Evolutionary conservation across 2,329 filamentous ascomycete species (phyloP), one percentile per base, ranked within the genome.

Genomic region (Microdochium trichocladiopsis): DNA sequence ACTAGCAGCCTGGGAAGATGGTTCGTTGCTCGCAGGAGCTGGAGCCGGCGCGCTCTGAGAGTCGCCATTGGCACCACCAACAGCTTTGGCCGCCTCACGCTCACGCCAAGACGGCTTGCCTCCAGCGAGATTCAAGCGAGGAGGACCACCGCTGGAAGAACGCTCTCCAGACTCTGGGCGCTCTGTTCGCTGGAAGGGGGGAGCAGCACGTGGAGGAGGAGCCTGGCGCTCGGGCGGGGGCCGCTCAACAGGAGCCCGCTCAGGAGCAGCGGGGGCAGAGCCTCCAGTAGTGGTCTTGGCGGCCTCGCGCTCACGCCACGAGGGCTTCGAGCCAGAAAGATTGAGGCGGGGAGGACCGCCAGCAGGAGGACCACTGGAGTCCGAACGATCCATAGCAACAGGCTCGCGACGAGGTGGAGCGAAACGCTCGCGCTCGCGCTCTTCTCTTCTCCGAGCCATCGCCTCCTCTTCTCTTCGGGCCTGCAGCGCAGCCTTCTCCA

Each of bases 381-480:
- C 77, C 48, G 70, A 67, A 23, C 69, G 68, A 54, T 73, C 72
- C 57, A 70, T 63, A 9, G 65, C 58, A 24, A 62, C 51, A 47
- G 53, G 56, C 23, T 63, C 63, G 25, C 68, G 67, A 45, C 65
- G 51, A 18, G 58, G 50, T 4, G 57, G 48, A n/a, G 47, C 56
- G 33, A 14, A 60, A 63, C 25, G 64, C 66, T 64, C 47, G 55
- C 60, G 51, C 57, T 64, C 66, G 60, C 72, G 73, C 62, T 80
- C 80, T 71, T 82, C 85, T 63, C 78, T 82, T 68, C 81, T 83
- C 61, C 87, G 83, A 59, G 87, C 87, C 71, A 92, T 83, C 16
- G 90, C 92, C 69, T 96, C 92, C 62, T 94, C 91, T 69, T 95
- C 92, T 68, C 89, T 85, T 65, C 90, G 82, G 61, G 83, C 84